phyloP scores from a whole-genome alignment of 2,329 filamentous ascomycete species.

The Rosellinia necatrix region DNA sequence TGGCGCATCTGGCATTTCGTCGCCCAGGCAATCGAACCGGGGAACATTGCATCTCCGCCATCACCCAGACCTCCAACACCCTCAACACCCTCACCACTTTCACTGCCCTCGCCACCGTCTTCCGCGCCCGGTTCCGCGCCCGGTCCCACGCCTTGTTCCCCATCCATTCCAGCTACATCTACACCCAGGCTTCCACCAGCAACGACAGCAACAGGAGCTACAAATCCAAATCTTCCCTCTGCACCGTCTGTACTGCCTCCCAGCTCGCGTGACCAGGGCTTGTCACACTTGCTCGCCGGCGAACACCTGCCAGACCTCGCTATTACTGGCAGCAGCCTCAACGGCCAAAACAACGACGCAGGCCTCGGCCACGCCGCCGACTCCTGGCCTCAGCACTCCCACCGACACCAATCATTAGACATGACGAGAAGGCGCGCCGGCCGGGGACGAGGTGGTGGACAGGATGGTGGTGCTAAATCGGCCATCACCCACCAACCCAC shows the following conservation, averaged over 20 bases:
- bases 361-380: conserved; percentile 25
- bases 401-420: conserved; percentile 26
- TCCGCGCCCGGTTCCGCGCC: conserved; percentile 4
- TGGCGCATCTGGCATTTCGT: conserved; percentile 37
- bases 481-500: conserved; percentile 22
- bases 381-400: conserved; percentile 21
- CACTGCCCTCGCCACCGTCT: conserved; percentile 10
- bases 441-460: conserved; percentile 38
- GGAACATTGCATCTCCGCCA: conserved; percentile 9
- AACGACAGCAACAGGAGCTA: background rate
- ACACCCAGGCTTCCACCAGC: background rate
- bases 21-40: conserved; percentile 25
- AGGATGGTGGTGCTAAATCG: conserved; percentile 31
- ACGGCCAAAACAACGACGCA: conserved; percentile 2
- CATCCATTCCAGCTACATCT: background rate
- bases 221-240: background rate
- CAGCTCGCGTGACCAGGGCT: conserved; percentile 13
- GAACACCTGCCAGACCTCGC: conserved; percentile 6
- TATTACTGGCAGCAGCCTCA: background rate
- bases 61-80: conserved; percentile 16
- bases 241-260: conserved; percentile 6
- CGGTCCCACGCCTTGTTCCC: background rate
- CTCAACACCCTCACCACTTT: conserved; percentile 1
- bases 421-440: conserved; percentile 38
- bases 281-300: conserved; percentile 10